Evolutionary conservation across 2,329 filamentous ascomycete genomes (phyloP).

Genomic region (Diplocarpon rosae): DNA sequence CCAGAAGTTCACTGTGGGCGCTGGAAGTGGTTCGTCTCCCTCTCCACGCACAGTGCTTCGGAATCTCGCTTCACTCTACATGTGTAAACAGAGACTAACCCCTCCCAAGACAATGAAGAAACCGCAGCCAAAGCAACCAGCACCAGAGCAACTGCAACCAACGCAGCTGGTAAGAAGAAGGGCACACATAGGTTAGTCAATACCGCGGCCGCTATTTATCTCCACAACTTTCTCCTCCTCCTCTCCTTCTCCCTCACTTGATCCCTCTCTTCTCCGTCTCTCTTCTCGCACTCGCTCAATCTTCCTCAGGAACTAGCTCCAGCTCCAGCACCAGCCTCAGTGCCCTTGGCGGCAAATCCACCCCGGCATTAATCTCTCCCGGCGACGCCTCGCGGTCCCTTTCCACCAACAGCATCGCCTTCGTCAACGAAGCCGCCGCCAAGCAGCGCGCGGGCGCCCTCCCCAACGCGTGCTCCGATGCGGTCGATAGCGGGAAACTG

Average conservation of each 20-base stretch:
- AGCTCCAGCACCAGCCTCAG: too few species aligned
- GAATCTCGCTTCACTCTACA: background rate
- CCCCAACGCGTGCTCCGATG: conserved; percentile 45
- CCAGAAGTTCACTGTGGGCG: conserved; percentile 31
- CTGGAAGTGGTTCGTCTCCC: background rate
- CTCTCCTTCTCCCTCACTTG: background rate
- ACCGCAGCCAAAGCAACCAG: background rate
- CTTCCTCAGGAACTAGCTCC: conserved; percentile 16
- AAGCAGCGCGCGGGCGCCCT: conserved; percentile 48
- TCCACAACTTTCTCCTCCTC: background rate
- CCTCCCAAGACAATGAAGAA: background rate
- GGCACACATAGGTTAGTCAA: background rate
- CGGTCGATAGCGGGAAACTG: conserved; percentile 37
- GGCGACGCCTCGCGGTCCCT: conserved; percentile 35
- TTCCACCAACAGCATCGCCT: conserved; percentile 41
- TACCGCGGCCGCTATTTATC: background rate
- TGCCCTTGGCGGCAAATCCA: conserved; percentile 37
- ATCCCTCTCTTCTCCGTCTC: background rate
- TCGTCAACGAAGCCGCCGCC: conserved; percentile 42
- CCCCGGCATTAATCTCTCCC: conserved; percentile 36
- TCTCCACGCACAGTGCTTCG: background rate
- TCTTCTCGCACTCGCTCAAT: conserved; percentile 13
- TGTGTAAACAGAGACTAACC: background rate
- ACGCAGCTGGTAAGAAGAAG: background rate
- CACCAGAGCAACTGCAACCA: background rate